These are phyloP conservation scores for Termitomyces sp. DNA, from an alignment of 768 basidiomycete species.

Conservation along the genomic window DNA sequence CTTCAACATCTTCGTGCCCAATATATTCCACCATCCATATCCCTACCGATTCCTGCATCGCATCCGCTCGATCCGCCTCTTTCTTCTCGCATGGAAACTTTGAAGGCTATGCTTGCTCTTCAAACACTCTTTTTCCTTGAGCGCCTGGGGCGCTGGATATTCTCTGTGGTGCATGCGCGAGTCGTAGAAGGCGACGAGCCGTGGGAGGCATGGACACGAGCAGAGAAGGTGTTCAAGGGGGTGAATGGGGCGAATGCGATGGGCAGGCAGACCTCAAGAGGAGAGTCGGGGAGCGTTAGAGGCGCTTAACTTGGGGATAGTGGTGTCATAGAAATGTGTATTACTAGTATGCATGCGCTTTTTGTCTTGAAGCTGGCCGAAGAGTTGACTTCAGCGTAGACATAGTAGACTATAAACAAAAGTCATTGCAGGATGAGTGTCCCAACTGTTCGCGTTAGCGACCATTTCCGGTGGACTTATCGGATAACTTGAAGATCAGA, in stretches of 20 bases:
- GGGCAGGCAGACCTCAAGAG: background rate
- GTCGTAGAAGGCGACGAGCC: constrained; percentile 53
- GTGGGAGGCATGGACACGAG: constrained; percentile 49
- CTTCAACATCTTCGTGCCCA: background rate
- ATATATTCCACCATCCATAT: background rate
- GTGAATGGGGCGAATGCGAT: background rate
- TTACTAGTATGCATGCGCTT: background rate
- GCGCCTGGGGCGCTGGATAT: constrained; percentile 15
- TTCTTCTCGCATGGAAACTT: background rate
- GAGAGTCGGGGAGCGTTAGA: background rate
- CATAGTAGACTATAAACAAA: no score
- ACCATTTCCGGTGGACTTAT: no score
- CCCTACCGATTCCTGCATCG: background rate
- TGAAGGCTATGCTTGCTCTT: background rate
- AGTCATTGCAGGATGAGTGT: no score
- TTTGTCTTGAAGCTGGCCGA: background rate
- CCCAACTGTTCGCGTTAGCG: no score
- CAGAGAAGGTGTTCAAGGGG: constrained; percentile 9
- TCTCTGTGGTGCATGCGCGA: constrained; percentile 34
- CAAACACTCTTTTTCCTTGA: background rate
- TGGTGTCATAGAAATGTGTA: background rate
- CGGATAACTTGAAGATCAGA: no score
- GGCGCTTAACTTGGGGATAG: background rate
- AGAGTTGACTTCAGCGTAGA: no score
- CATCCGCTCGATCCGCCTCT: background rate